phyloP scores from a whole-genome alignment of 1,139 yeast species.

The Sugiyamaella neomexicana region DNA sequence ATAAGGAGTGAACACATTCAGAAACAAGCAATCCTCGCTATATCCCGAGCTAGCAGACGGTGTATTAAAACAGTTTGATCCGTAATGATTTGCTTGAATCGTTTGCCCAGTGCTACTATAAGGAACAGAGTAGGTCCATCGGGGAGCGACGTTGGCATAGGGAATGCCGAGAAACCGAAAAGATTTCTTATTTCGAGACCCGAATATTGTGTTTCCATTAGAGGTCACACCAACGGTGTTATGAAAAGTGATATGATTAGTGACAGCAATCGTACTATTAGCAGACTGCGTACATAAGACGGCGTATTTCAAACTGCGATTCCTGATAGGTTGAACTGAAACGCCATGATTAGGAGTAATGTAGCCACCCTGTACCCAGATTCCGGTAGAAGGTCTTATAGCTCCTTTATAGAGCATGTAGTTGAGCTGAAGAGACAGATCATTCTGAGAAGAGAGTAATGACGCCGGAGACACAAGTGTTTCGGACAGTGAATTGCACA shows the following conservation, averaged over 20 bases:
- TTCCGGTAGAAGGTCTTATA: background rate
- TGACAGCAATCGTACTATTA: background rate
- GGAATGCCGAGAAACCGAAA: constrained; percentile 24
- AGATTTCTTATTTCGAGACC: constrained; percentile 10
- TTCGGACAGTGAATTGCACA: constrained; percentile 5
- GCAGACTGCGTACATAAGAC: constrained; percentile 9
- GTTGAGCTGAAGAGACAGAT: background rate
- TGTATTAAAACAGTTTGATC: constrained; percentile 18
- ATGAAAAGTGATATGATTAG: background rate
- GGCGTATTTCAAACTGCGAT: background rate
- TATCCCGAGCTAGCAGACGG: constrained; percentile 5
- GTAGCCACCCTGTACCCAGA: constrained; percentile 12
- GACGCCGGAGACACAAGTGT: constrained; percentile 1
- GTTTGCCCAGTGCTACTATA: constrained; percentile 2
- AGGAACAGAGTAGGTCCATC: constrained; percentile 23
- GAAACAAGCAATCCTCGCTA: constrained; percentile 29
- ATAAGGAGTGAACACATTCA: constrained; percentile 28
- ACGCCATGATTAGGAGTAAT: constrained; percentile 4
- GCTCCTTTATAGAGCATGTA: background rate
- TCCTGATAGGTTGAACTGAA: background rate
- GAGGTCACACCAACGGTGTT: constrained; percentile 2
- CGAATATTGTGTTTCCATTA: background rate
- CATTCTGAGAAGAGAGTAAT: background rate
- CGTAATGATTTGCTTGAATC: constrained; percentile 21
- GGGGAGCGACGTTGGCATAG: constrained; percentile 30